phyloP scores from a whole-genome alignment of 176 grass and related monocot genomes.

The Ampelocalamus luodianensis region DNA sequence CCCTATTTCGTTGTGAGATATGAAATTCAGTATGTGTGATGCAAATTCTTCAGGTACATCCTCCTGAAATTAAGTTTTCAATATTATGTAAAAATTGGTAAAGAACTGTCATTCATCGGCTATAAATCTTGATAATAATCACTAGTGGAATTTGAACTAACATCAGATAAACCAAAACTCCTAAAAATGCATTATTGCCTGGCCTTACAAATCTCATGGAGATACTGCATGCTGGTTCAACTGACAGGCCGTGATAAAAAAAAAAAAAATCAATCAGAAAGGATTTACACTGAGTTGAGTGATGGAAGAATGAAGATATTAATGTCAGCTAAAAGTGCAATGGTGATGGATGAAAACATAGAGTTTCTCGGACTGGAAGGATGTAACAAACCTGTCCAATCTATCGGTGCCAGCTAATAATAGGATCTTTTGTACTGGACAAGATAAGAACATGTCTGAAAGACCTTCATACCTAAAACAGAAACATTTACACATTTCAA shows the following conservation, averaged over 20 bases:
- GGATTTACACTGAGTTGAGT: neutral
- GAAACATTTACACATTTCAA: conserved; percentile 33
- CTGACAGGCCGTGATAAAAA: neutral
- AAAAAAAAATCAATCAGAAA: neutral
- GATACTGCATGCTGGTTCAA: neutral
- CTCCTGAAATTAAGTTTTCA: conserved; percentile 68
- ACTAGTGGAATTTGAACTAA: conserved; percentile 6
- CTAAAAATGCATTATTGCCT: neutral
- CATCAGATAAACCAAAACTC: conserved; percentile 3
- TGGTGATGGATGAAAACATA: conserved; percentile 26
- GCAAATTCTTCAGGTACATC: conserved; percentile 95
- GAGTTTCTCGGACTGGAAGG: conserved; percentile 6
- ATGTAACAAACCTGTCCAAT: conserved; percentile 83
- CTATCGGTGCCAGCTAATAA: conserved; percentile 97
- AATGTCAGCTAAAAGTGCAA: neutral
- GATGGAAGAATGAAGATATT: conserved; percentile 18
- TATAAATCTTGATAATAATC: conserved; percentile 11
- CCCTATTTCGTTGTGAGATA: conserved; percentile 87
- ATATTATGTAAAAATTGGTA: conserved; percentile 24
- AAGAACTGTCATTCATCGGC: neutral
- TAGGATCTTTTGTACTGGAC: conserved; percentile 83
- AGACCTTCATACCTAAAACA: conserved; percentile 95
- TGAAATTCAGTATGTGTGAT: conserved; percentile 82
- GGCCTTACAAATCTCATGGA: neutral
- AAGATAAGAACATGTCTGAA: conserved; percentile 96